Base-by-base conservation (phyloP, 768 basidiomycete genomes). In the Pulveroboletus sp. region DNA sequence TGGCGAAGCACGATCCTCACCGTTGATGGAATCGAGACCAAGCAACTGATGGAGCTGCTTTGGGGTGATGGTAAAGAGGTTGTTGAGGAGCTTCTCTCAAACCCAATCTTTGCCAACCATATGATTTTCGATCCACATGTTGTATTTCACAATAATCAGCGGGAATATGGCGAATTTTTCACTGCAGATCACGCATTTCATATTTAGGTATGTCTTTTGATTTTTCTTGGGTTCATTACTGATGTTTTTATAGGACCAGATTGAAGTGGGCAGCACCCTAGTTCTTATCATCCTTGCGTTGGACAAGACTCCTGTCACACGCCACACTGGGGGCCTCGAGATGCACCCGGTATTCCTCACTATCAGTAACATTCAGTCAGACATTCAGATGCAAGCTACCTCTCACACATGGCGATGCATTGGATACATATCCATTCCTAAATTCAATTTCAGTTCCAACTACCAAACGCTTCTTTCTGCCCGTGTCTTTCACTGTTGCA, bases 401-500 rank as follows among this genome's bases (percentile, higher is more conserved):
- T 45, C 47, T 1, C 43, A 50, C 12, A 38, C 43, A 14, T 50
- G 38, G 37, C 20, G 10, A 4, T 60, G 67, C 9, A 50, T 62
- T n/a, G 65, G 55, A 0, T 57, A 62, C 7, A 50, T 70, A 10
- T 69, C 69, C 0, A 56, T 66, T 16, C 59, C 65, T 3, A 56
- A 54, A 12, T 70, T 51, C 20, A 43, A 63, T 6, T 43, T 20
- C 6, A 49, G 58, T 21, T 49, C 45, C 21, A 55, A 65, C 14
- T 49, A 59, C 19, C 56, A 52, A 10, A 58, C 60, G 1, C 40
- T 71, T 10, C 52, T 71, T 12, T 54, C 53, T n/a, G 43, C 45
- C n/a, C 51, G 64, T 4, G 43, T 72, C 0, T 60, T 58, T 31
- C 70, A 73, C 55, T 58, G 5, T 32, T n/a, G n/a, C n/a, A n/a